Base-by-base conservation (phyloP, 805 yeast genomes). In the Barnettozyma siamensis region DNA sequence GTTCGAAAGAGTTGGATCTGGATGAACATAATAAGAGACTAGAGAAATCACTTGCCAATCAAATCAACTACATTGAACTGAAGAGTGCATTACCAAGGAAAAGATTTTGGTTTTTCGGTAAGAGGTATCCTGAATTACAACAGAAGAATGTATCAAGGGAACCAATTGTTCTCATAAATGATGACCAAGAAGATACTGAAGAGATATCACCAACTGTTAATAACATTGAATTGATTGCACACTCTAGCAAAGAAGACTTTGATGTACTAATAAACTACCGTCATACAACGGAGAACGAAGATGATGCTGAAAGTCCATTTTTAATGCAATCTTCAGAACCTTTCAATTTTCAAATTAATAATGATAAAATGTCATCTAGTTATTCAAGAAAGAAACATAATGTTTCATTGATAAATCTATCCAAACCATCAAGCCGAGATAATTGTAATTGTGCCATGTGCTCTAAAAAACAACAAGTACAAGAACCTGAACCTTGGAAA, bases 401-500 rank as follows among this genome's bases (percentile, higher is more conserved):
- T 21, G 30, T 28, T 11, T 45, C 49, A 10, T 29, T 37, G 7
- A 30, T 40, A 3, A 43, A 34, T 16, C 23, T 32, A 12, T 27
- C 46, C 13, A 39, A 34, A 21, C 27, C 42, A 6, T 24, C 36
- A 11, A 34, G 40, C 5, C 36, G 34, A 23, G 44, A 40, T 9
- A 29, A 32, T 26, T 37, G 46, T 13, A 16, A n/a, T 18, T 20
- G 42, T 29, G 35, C 33, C 12, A 16, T 35, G 7, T 43, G 42
- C 27, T 27, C 19, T 2, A 43, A 35, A 41, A 42, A 27, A 20
- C 35, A 21, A 13, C 29, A 8, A 16, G 36, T 23, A 3, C 37
- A 36, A 7, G 35, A 33, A 20, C 38, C 16, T 8, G 54, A 51
- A 32, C 54, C 61, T 1, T 62, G 65, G 60, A 57, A 49, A 33